Conservation (phyloP, 2,329 filamentous ascomycete genomes). For the Tolypocladium tundrense region DNA sequence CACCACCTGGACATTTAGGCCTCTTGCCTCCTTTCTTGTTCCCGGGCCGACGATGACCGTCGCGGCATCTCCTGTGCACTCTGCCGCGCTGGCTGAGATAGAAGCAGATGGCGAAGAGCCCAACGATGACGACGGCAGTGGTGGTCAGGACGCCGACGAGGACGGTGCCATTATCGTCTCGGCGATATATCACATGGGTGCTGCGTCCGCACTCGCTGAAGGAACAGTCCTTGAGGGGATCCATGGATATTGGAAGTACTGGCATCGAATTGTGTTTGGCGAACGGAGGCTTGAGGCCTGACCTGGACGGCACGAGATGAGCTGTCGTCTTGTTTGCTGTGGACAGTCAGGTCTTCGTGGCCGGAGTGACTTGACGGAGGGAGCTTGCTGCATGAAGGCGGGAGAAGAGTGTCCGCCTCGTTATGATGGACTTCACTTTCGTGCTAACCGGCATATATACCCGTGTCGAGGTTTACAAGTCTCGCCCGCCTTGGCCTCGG, state of each 20-base stretch:
- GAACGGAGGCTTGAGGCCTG: background rate
- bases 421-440: background rate
- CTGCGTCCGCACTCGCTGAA: background rate
- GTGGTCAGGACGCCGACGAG: background rate
- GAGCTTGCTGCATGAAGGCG: background rate
- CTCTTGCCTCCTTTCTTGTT: background rate
- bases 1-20: background rate
- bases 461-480: background rate
- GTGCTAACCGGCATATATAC: background rate
- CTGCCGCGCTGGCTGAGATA: background rate
- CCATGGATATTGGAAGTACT: background rate
- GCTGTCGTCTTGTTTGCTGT: background rate
- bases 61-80: background rate
- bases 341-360: background rate
- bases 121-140: background rate
- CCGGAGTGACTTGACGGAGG: background rate
- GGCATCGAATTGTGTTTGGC: background rate
- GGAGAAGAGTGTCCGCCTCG: background rate
- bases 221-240: background rate
- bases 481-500: background rate
- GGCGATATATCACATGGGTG: background rate
- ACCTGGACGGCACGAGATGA: background rate
- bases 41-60: background rate
- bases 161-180: background rate
- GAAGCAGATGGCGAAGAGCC: background rate